Evolutionary conservation across 257 asterid genomes (phyloP).

Genomic region (Nicotiana obtusifolia): DNA sequence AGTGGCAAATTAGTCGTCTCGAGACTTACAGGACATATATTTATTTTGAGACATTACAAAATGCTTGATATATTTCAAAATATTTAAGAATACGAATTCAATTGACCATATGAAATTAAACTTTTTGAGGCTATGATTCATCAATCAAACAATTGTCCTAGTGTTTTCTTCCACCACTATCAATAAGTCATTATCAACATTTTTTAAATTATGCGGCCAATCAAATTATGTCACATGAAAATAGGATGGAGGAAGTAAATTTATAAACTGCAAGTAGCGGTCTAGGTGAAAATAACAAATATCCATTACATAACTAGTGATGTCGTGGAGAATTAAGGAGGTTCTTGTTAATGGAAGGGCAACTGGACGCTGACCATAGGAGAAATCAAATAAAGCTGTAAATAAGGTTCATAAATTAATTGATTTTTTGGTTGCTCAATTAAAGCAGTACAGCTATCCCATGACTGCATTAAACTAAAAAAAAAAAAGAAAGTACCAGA

Average conservation of each 20-base stretch:
- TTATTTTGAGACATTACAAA: neutral
- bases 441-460: neutral
- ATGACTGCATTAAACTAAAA: neutral
- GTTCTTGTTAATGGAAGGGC: neutral
- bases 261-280: neutral
- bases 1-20: neutral
- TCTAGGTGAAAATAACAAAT: neutral
- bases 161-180: neutral
- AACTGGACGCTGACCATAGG: neutral
- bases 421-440: neutral
- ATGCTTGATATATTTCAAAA: neutral
- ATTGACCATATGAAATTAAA: neutral
- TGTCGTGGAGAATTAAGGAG: neutral
- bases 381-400: neutral
- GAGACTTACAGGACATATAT: neutral
- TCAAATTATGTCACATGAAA: neutral
- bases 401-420: neutral
- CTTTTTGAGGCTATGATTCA: neutral
- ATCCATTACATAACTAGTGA: neutral
- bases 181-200: neutral
- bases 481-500: conserved; percentile 24
- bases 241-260: conserved; percentile 4
- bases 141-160: neutral
- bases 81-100: neutral
- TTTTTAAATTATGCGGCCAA: neutral